Percentiles rank a stretch among this genome's conserved stretches.
Conservation (phyloP, 176 grass and related monocot genomes). For the Phoenix roebelenii region DNA sequence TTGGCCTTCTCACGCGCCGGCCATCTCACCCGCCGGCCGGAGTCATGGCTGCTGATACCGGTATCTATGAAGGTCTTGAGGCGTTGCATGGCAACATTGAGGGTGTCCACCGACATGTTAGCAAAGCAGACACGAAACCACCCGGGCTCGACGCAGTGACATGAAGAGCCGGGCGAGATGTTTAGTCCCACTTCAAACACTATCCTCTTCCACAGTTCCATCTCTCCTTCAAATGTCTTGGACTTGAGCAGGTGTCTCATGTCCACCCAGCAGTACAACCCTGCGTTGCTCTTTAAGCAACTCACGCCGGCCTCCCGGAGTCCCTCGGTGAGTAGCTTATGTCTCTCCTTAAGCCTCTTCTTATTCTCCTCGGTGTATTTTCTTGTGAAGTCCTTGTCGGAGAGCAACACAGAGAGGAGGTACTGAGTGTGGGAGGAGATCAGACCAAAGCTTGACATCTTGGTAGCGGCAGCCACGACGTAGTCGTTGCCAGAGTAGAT, state of each 20-base stretch:
- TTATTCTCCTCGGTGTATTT: constrained; percentile 54
- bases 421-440: constrained; percentile 89
- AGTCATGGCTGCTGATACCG: too few species aligned
- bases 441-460: constrained; percentile 97
- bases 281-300: constrained; percentile 62
- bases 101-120: constrained; percentile 74
- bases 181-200: constrained; percentile 75
- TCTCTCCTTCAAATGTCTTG: constrained; percentile 54
- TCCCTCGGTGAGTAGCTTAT: constrained; percentile 40
- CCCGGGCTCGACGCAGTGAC: constrained; percentile 83
- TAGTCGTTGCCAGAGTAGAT: constrained; percentile 64
- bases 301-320: constrained; percentile 29
- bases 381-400: constrained; percentile 47
- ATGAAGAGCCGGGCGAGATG: constrained; percentile 75
- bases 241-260: constrained; percentile 38
- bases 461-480: constrained; percentile 74
- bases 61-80: constrained; percentile 40
- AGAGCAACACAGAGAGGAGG: constrained; percentile 51
- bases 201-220: constrained; percentile 88
- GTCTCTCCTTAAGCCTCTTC: constrained; percentile 51
- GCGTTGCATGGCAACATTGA: constrained; percentile 54
- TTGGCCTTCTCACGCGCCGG: background rate
- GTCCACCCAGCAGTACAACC: constrained; percentile 89
- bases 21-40: background rate
- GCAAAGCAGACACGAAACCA: constrained; percentile 98